Conservation (phyloP, 768 basidiomycete species). For the Crepidotus variabilis region DNA sequence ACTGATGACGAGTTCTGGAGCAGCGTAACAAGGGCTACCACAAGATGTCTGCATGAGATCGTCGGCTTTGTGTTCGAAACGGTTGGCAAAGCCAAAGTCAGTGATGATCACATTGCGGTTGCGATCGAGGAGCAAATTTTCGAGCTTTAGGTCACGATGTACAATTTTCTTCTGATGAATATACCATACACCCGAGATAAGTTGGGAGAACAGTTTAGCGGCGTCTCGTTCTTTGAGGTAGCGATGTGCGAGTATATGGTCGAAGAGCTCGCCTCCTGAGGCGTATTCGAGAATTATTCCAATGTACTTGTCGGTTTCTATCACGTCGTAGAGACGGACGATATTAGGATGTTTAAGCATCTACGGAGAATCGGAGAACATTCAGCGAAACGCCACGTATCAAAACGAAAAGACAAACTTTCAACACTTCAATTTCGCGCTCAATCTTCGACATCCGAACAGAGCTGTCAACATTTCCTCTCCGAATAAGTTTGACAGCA, state of each 20-base stretch:
- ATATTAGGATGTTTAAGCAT: constrained; percentile 96
- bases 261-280: constrained; percentile 96
- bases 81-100: constrained; percentile 98
- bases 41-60: constrained; percentile 99
- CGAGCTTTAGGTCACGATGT: constrained; percentile 97
- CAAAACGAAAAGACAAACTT: constrained; percentile 49
- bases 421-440: constrained; percentile 94
- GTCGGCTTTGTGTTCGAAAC: constrained; percentile 87
- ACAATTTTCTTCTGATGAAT: constrained; percentile 99
- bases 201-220: constrained; percentile 93
- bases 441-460: constrained; percentile 93
- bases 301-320: constrained; percentile 99
- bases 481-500: constrained; percentile 94
- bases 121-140: constrained; percentile 95
- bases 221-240: constrained; percentile 95
- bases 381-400: constrained; percentile 6
- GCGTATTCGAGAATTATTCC: constrained; percentile 99
- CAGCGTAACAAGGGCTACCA: constrained; percentile 96
- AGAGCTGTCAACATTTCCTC: constrained; percentile 85
- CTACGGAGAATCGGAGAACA: constrained; percentile 35
- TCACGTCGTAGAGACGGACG: constrained; percentile 96
- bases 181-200: constrained; percentile 98
- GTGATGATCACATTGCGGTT: constrained; percentile 99
- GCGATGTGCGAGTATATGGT: constrained; percentile 96
- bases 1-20: constrained; percentile 95